Evolutionary conservation across 1,284 basidiomycete species (phyloP), one percentile per base, ranked within the genome.

Genomic region (Hypsizygus ulmarius): DNA sequence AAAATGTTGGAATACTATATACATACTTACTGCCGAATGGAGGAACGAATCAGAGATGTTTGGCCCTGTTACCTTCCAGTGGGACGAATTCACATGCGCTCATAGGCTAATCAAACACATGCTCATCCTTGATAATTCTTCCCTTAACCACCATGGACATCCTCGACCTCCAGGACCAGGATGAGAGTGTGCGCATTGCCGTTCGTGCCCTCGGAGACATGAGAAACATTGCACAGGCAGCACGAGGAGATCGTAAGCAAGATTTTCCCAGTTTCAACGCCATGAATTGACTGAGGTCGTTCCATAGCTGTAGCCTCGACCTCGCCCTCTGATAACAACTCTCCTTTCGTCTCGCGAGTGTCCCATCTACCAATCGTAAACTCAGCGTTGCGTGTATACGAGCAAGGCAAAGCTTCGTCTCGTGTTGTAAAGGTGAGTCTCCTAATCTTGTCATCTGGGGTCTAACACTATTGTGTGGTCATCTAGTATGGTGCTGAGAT

Each of bases 401-500:
- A 90, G 61, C 78, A 85, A 37, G 82, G 82, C 40, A 91, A 90
- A 66, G 84, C 84, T 16, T 84, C 79, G 52, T 90, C 87, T 28
- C 72, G 84, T 38, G 84, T 91, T 25, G 87, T 92, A 59, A 90
- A 90, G 75, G 86, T 81, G 56, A 3, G 51, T 12, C 10, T 36
- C 42, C 34, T 38, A 15, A 39, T 47, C 40, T 46, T 43, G 27
- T 35, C 43, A 36, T 27, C 12, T n/a, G 19, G 45, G 21, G 35
- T 39, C 54, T 41, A 44, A 49, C 46, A 28, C 15, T 39, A 14
- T 12, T 51, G 56, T 59, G 50, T 56, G 52, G 57, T 58, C 43
- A 30, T 35, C 14, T 42, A 92, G 89, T 93, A 92, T 62, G 89
- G 91, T 47, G 91, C 88, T 15, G 87, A 87, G 63, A 87, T 93